Percentiles rank a stretch among this genome's conserved stretches.
Conservation (phyloP, 306 rosid genomes). For the Lathyrus aphaca region DNA sequence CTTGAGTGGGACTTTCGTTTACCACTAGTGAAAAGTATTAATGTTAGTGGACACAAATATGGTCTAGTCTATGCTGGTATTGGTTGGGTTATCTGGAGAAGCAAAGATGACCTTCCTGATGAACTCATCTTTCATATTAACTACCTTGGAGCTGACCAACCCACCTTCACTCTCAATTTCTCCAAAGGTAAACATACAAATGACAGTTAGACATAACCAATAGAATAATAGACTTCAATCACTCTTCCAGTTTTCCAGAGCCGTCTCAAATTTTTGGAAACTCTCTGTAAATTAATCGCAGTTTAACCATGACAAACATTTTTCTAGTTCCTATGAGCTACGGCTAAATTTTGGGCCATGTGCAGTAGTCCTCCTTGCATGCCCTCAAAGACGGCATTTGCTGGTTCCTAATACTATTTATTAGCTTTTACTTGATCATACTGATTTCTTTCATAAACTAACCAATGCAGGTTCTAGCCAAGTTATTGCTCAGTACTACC, state of each 20-base stretch:
- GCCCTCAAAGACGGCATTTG: too few species aligned
- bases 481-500: conserved; percentile 65
- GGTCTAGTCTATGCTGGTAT: conserved; percentile 92
- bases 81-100: conserved; percentile 93
- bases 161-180: conserved; percentile 96
- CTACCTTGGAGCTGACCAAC: conserved; percentile 93
- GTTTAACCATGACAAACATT: too few species aligned
- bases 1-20: conserved; percentile 89
- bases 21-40: conserved; percentile 88
- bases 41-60: conserved; percentile 65
- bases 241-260: background rate
- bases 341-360: too few species aligned
- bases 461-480: conserved; percentile 83
- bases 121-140: conserved; percentile 94
- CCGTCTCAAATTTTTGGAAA: too few species aligned
- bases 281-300: too few species aligned
- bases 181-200: conserved; percentile 61
- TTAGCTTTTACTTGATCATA: conserved; percentile 3
- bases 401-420: background rate
- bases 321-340: background rate
- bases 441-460: conserved; percentile 11
- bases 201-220: background rate
- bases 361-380: too few species aligned
- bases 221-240: background rate
- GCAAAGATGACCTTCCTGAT: conserved; percentile 91